These are phyloP conservation scores for Bretziella fagacearum DNA, from an alignment of 2,329 filamentous ascomycete genomes.

Conservation along the genomic window DNA sequence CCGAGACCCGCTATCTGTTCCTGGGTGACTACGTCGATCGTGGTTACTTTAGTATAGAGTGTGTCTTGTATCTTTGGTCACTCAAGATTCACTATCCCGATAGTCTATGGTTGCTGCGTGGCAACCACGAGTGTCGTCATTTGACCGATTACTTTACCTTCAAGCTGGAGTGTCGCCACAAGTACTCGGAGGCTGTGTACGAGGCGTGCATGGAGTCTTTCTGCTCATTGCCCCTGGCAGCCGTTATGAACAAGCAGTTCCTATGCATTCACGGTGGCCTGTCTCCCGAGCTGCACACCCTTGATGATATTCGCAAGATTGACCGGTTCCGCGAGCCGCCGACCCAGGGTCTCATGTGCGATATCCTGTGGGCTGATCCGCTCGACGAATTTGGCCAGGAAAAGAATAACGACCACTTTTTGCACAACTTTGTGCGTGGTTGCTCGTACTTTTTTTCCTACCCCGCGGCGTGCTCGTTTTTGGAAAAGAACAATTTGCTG, in stretches of 20 bases:
- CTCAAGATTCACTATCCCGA: slow-evolving; percentile 99
- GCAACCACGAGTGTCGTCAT: slow-evolving; percentile 97
- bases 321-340: slow-evolving; percentile 96
- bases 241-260: slow-evolving; percentile 99
- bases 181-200: slow-evolving; percentile 91
- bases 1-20: slow-evolving; percentile 93
- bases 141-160: slow-evolving; percentile 99
- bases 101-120: slow-evolving; percentile 87
- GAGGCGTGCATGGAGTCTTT: slow-evolving; percentile 98
- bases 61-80: slow-evolving; percentile 92
- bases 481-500: slow-evolving; percentile 96
- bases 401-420: slow-evolving; percentile 92
- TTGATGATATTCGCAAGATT: slow-evolving; percentile 78
- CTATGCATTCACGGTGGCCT: slow-evolving; percentile 94
- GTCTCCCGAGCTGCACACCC: slow-evolving; percentile 85
- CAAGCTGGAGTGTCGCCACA: slow-evolving; percentile 99
- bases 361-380: slow-evolving; percentile 96
- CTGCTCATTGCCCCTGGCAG: slow-evolving; percentile 80
- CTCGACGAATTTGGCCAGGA: slow-evolving; percentile 97
- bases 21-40: slow-evolving; percentile 95
- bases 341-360: slow-evolving; percentile 96
- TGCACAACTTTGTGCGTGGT: slow-evolving; percentile 95
- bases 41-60: slow-evolving; percentile 98
- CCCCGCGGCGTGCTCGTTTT: slow-evolving; percentile 85
- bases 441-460: slow-evolving; percentile 99